Conservation (phyloP, 2,329 filamentous ascomycete genomes). For the Diaporthe citri region DNA sequence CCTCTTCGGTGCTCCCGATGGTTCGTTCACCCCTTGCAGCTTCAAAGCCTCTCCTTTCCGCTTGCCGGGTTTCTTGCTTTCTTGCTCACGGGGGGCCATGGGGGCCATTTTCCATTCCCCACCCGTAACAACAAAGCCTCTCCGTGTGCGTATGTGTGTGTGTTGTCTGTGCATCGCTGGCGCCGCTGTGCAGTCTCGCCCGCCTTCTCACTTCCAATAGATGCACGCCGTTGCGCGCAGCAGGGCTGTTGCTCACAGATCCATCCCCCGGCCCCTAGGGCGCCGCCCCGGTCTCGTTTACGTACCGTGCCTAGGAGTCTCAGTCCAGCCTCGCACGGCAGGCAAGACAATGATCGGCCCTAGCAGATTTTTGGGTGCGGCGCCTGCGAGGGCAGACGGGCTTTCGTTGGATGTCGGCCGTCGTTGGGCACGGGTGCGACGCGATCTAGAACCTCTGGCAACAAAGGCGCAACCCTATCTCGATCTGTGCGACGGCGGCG, state of each 20-base stretch:
- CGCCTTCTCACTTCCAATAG: constrained; percentile 24
- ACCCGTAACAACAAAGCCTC: constrained; percentile 7
- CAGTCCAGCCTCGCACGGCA: constrained; percentile 22
- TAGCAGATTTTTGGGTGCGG: constrained; percentile 7
- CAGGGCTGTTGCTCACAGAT: background rate
- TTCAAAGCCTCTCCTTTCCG: constrained; percentile 4
- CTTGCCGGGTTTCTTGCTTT: constrained; percentile 6
- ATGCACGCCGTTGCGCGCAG: constrained; percentile 28
- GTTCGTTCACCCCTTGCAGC: constrained; percentile 26
- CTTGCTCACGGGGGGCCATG: constrained; percentile 2
- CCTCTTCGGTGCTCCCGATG: constrained; percentile 35
- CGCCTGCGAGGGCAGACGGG: background rate
- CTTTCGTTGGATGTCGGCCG: constrained; percentile 22
- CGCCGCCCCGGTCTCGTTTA: background rate
- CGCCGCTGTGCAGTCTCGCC: constrained; percentile 13
- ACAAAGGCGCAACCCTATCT: constrained; percentile 32
- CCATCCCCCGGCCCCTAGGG: background rate
- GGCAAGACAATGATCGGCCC: constrained; percentile 13
- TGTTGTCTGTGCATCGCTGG: constrained; percentile 38
- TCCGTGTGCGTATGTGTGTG: constrained; percentile 10
- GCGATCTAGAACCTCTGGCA: constrained; percentile 36
- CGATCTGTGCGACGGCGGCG: constrained; percentile 31
- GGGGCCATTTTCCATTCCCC: constrained; percentile 10
- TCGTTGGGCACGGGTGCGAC: constrained; percentile 34
- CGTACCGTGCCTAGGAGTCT: constrained; percentile 11